Evolutionary conservation across 106 monocot genomes (phyloP).

Genomic region (Vanilla planifolia): DNA sequence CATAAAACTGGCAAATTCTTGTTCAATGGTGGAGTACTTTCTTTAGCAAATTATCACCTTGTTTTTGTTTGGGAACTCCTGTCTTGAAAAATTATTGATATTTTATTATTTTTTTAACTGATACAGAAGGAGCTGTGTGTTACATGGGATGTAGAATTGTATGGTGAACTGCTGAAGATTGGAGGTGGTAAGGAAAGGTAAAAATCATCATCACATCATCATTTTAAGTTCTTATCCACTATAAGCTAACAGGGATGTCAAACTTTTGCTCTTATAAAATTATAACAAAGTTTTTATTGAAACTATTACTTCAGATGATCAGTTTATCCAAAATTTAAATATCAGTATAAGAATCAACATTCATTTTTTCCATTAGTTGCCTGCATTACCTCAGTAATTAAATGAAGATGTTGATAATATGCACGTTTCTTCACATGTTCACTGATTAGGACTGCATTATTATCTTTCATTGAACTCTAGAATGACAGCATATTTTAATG

Average conservation of each 20-base stretch:
- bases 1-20: too few relatives aligned
- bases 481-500: conserved; percentile 97
- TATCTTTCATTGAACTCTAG: conserved; percentile 18
- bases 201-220: neutral
- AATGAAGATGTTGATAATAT: neutral
- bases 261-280: neutral
- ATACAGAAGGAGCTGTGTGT: conserved; percentile 81
- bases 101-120: conserved; percentile 4
- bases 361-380: too few relatives aligned
- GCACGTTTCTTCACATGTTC: neutral
- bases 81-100: too few relatives aligned
- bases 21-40: too few relatives aligned
- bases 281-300: neutral
- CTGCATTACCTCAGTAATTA: neutral
- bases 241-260: neutral
- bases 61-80: too few relatives aligned
- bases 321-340: too few relatives aligned
- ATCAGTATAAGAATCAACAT: too few relatives aligned
- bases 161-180: conserved; percentile 95
- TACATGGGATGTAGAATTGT: conserved; percentile 87
- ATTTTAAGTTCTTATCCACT: neutral
- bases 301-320: neutral
- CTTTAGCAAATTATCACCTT: too few relatives aligned
- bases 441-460: neutral
- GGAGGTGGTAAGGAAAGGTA: conserved; percentile 99